Evolutionary conservation across 1,139 yeast genomes (phyloP), one percentile per base, ranked within the genome.

Genomic region (Pneumocystis wakefieldiae): DNA sequence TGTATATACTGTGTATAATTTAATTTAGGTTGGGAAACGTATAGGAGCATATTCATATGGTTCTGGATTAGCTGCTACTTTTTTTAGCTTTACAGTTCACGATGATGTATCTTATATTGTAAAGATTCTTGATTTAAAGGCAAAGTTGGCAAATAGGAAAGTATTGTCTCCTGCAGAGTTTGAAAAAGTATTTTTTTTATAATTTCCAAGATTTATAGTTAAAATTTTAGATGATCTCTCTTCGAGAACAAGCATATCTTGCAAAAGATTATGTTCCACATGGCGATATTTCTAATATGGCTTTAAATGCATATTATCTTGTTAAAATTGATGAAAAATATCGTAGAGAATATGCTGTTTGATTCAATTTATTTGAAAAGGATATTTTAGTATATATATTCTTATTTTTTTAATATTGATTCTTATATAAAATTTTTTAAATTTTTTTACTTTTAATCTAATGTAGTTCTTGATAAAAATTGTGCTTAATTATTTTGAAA

Each of bases 1-100:
- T 57, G 28, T 19, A 42, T 42, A 24, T 37, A 24, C 7, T 10
- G 3, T 19, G 15, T 19, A 19, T 37, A 57, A 37, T 29, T 39
- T 10, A 10, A 10, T 57, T 57, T 57, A 57, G 59, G 57, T 61
- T 39, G 67, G 70, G 62, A 89, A 91, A 80, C 85, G 97, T 76
- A 80, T 94, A 72, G 95, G 96, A 71, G 75, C 91, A 70, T 94
- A 91, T 80, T 92, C 98, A 35, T 94, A 94, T 76, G 99, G 99
- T 69, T 92, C 98, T 37, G 99, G 99, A 72, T 82, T 92, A 68
- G 98, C 99, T 62, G 82, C 98, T 32, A 84, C 96, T 60, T 80
- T 94, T 76, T 87, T 83, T 77, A 86, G 96, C 42, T 83, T 84
- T 68, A 82, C 79, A 67, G 87, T 94, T 67, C 82, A 80, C 70